Base-by-base conservation (phyloP, 2,329 filamentous ascomycete species). In the Exophiala mesophila region DNA sequence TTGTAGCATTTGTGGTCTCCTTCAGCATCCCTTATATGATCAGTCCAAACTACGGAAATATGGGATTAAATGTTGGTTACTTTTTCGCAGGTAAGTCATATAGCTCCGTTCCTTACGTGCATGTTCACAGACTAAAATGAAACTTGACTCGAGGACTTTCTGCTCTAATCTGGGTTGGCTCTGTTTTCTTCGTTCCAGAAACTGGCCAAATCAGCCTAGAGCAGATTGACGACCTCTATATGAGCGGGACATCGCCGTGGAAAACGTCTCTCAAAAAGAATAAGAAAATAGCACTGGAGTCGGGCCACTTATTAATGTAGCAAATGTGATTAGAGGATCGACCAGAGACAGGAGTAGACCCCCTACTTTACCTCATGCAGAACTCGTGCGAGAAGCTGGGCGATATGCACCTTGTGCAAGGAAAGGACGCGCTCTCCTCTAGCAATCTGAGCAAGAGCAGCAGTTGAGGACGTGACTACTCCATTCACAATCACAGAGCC, bases 351-450 rank as follows among this genome's bases (percentile, higher is more conserved):
- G n/a, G n/a, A n/a, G n/a, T n/a, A n/a, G n/a, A n/a, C n/a, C n/a
- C n/a, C n/a, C 16, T 34, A 34, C 32, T 19, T 34, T 7, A 34
- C 36, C 8, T 36, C 26, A 12, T 24, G 17, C 15, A 34, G 32
- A 16, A 47, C 39, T 9, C 40, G 39, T 12, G 39, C 44, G 16
- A 47, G 32, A 5, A 47, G 40, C 19, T 42, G 36, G 17, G 44
- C 44, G 32, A 47, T 47, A 20, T 38, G 44, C 13, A 41, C 36
- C 36, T 44, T 44, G 24, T 44, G 44, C 6, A 33, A 21, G n/a
- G 36, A 40, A 31, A 47, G 32, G n/a, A 47, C 44, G 8, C 36
- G 20, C 39, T 43, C 39, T 20, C 44, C 44, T 16, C 44, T 16
- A 5, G 30, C 36, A 24, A 47, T 23, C n/a, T 16, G 26, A 13